Conservation (phyloP, 257 asterid genomes). For the Plantago elongata region DNA sequence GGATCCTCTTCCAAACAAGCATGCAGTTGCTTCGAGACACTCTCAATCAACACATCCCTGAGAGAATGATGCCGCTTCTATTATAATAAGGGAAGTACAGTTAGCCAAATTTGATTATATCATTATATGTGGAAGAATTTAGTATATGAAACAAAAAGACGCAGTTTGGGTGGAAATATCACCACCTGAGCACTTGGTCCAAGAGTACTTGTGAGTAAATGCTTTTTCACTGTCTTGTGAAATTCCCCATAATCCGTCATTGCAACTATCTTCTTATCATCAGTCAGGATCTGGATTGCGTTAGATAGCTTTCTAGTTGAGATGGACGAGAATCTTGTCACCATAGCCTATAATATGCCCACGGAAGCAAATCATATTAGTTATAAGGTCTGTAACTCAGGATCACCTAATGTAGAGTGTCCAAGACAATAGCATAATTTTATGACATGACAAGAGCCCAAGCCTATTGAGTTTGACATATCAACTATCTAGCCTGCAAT, state of each 20-base stretch:
- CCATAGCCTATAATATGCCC: conserved; percentile 51
- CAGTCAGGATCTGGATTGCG: conserved; percentile 48
- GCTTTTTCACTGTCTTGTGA: conserved; percentile 41
- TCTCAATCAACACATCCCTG: conserved; percentile 40
- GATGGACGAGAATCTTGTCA: conserved; percentile 50
- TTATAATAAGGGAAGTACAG: conserved; percentile 5
- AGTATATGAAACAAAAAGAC: neutral
- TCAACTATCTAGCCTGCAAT: too few species aligned
- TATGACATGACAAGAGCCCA: too few species aligned
- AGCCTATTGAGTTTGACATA: too few species aligned
- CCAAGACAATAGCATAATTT: too few species aligned
- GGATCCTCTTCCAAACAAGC: conserved; percentile 31
- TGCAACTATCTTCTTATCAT: conserved; percentile 48
- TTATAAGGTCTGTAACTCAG: neutral
- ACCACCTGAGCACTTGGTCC: conserved; percentile 62
- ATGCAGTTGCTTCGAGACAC: conserved; percentile 25
- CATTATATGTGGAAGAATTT: neutral
- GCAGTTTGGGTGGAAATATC: conserved; percentile 2
- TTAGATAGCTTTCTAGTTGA: conserved; percentile 64
- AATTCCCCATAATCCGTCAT: conserved; percentile 55
- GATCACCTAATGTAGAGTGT: neutral
- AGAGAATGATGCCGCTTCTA: conserved; percentile 53
- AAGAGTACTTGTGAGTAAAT: conserved; percentile 39
- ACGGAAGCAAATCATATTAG: neutral
- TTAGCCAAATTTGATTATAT: neutral